phyloP scores from a whole-genome alignment of 1,284 basidiomycete genomes.

The Abortiporus biennis region DNA sequence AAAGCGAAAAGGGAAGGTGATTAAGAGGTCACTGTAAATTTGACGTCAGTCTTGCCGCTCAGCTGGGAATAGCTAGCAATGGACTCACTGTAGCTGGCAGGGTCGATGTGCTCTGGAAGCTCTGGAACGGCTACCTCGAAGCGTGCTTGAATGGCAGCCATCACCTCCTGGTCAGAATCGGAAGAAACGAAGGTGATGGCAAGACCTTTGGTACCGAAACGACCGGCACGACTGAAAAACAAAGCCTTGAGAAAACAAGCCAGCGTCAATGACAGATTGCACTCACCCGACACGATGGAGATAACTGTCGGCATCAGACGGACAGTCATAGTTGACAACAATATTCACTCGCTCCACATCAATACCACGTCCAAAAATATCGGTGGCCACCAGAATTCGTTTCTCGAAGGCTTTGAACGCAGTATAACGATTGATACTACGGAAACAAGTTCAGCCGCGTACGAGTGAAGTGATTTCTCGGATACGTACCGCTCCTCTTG shows the following conservation, averaged over 20 bases:
- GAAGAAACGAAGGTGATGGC: constrained; percentile 97
- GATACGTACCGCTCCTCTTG: constrained; percentile 89
- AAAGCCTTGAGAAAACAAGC: constrained; percentile 4
- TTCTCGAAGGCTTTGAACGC: constrained; percentile 99
- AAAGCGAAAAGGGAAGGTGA: constrained; percentile 1
- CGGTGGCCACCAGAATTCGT: constrained; percentile 95
- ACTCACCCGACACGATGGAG: constrained; percentile 93
- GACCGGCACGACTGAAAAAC: constrained; percentile 84
- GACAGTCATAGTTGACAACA: constrained; percentile 94
- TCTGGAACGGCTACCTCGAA: constrained; percentile 94
- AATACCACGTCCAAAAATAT: constrained; percentile 96
- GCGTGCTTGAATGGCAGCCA: constrained; percentile 85
- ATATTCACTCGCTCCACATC: constrained; percentile 98
- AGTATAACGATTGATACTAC: constrained; percentile 85
- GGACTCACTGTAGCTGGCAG: constrained; percentile 78
- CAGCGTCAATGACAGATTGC: neutral
- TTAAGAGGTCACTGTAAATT: constrained; percentile 33
- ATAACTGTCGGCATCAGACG: constrained; percentile 96
- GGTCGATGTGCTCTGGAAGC: constrained; percentile 89
- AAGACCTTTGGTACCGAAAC: constrained; percentile 99
- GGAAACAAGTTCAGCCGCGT: constrained; percentile 8
- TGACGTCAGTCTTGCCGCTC: neutral
- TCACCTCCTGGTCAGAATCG: constrained; percentile 90
- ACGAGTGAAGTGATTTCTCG: neutral
- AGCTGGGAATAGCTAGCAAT: too few relatives aligned